Conservation (phyloP, 306 rosid genomes). For the Vigna nakashimae region DNA sequence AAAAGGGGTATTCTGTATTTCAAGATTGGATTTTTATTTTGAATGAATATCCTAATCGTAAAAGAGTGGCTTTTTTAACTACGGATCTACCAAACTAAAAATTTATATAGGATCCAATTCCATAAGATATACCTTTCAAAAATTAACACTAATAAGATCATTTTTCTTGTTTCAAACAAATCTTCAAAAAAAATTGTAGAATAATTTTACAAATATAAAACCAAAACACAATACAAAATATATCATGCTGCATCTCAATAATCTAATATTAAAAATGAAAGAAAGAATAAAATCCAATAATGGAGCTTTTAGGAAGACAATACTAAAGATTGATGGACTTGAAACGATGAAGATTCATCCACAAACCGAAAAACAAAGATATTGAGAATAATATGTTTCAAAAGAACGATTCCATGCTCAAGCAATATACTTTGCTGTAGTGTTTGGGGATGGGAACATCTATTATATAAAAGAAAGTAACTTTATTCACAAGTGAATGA, state of each 20-base stretch:
- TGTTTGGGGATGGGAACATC: slow-evolving; percentile 14
- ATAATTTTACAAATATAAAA: neutral
- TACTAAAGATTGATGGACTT: slow-evolving; percentile 7
- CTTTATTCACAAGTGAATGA: slow-evolving; percentile 14
- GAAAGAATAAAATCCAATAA: neutral
- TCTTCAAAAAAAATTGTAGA: neutral
- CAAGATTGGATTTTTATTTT: no score
- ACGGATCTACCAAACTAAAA: no score
- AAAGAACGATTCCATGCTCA: slow-evolving; percentile 9
- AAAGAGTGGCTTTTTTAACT: no score
- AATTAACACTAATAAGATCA: neutral
- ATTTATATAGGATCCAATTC: no score
- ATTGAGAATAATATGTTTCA: slow-evolving; percentile 5
- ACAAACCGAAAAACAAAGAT: neutral
- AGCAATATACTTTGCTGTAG: neutral
- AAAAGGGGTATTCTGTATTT: no score
- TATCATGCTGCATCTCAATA: neutral
- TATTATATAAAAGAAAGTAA: neutral
- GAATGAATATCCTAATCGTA: no score
- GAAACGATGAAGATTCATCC: slow-evolving; percentile 19
- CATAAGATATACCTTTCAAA: no score
- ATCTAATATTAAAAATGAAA: slow-evolving; percentile 1
- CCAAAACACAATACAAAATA: neutral
- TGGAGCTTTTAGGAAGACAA: neutral
- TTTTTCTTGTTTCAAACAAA: neutral